Evolutionary conservation across 306 rosid genomes (phyloP).

Genomic region (Acmispon strigosus): DNA sequence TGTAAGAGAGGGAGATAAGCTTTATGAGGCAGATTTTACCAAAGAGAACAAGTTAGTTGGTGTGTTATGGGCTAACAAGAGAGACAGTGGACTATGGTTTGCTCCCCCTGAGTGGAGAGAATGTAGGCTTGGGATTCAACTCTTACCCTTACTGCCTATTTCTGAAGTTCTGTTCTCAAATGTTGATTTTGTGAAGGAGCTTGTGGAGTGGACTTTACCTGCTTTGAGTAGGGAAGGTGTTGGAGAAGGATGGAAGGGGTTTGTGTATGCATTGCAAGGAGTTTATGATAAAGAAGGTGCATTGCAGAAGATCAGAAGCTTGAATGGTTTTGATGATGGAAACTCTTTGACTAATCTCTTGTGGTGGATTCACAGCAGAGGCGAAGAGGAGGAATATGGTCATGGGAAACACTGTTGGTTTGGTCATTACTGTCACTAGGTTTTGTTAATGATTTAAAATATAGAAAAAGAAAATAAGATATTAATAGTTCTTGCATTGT

Average conservation of each 20-base stretch:
- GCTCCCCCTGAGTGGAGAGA: constrained; percentile 75
- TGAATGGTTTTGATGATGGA: constrained; percentile 71
- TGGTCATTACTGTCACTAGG: constrained; percentile 32
- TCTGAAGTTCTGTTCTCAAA: constrained; percentile 32
- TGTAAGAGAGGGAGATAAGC: constrained; percentile 37
- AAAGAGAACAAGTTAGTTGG: constrained; percentile 66
- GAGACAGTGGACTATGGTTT: constrained; percentile 82
- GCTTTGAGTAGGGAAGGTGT: constrained; percentile 56
- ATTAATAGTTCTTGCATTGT: not conserved
- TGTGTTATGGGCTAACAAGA: constrained; percentile 74
- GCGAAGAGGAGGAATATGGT: constrained; percentile 21
- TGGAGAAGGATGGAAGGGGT: constrained; percentile 78
- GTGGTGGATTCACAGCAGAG: constrained; percentile 91
- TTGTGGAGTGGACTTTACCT: constrained; percentile 76
- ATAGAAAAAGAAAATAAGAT: not conserved
- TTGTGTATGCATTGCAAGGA: constrained; percentile 66
- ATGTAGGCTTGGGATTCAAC: constrained; percentile 76
- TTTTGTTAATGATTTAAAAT: constrained; percentile 7
- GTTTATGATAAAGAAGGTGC: constrained; percentile 50
- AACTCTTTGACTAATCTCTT: constrained; percentile 62
- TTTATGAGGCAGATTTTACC: constrained; percentile 44
- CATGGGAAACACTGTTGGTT: constrained; percentile 35
- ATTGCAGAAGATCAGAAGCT: constrained; percentile 35
- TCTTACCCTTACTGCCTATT: constrained; percentile 51
- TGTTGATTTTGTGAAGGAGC: constrained; percentile 47